Percentiles rank a stretch among this genome's conserved stretches.
Conservation (phyloP, 2,329 filamentous ascomycete species). For the Penicillium sp. region DNA sequence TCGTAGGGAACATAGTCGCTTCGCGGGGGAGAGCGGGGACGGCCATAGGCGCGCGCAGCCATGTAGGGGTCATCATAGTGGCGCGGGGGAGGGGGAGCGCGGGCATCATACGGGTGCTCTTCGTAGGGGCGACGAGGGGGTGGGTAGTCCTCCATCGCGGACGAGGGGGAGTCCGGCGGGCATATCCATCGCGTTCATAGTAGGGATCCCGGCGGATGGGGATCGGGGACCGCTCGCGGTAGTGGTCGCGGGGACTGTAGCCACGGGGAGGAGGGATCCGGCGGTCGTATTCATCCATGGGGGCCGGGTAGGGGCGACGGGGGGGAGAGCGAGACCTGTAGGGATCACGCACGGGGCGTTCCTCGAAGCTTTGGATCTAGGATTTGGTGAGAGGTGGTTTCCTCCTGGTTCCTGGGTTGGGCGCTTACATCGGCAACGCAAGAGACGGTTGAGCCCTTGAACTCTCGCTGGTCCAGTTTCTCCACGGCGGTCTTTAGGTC, state of each 20-base stretch:
- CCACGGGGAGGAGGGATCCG: conserved; percentile 76
- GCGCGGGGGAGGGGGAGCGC: conserved; percentile 53
- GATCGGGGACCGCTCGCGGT: conserved; percentile 81
- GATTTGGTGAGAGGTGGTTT: conserved; percentile 29
- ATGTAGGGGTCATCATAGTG: conserved; percentile 63
- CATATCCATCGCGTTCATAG: conserved; percentile 76
- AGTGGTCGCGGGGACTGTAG: conserved; percentile 82
- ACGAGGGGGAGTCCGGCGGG: conserved; percentile 78
- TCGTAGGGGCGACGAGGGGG: conserved; percentile 60
- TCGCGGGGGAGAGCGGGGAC: conserved; percentile 46
- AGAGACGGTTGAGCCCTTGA: conserved; percentile 83
- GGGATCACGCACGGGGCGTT: conserved; percentile 68
- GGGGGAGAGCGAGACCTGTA: conserved; percentile 78
- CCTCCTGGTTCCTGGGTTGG: conserved; percentile 19
- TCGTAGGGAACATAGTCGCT: conserved; percentile 47
- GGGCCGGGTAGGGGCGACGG: conserved; percentile 62
- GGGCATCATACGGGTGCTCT: conserved; percentile 58
- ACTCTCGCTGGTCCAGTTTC: conserved; percentile 89
- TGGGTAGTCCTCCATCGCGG: conserved; percentile 77
- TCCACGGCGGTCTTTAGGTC: conserved; percentile 91
- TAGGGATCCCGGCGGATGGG: conserved; percentile 70
- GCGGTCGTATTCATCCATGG: conserved; percentile 78
- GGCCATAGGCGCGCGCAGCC: conserved; percentile 56
- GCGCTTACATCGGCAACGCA: conserved; percentile 81
- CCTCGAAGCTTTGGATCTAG: conserved; percentile 70